phyloP scores from a whole-genome alignment of 768 basidiomycete genomes.

The Tulasnella sp. region DNA sequence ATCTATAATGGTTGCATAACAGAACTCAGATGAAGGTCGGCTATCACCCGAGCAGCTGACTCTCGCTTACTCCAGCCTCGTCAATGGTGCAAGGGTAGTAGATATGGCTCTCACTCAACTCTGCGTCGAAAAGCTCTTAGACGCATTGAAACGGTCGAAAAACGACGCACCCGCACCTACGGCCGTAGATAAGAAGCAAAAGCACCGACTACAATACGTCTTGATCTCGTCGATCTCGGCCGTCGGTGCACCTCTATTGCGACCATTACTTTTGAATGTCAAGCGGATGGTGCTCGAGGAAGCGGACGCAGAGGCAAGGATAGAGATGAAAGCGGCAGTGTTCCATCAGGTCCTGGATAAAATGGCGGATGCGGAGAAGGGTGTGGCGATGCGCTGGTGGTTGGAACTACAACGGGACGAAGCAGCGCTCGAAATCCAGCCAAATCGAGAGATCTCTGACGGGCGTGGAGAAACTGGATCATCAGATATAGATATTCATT shows the following conservation, averaged over 20 bases:
- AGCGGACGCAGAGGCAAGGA: slow-evolving; percentile 29
- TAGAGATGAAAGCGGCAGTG: slow-evolving; percentile 39
- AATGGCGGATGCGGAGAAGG: slow-evolving; percentile 60
- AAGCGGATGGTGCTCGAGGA: slow-evolving; percentile 23
- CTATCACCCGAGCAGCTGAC: slow-evolving; percentile 56
- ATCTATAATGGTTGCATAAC: background rate
- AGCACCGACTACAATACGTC: slow-evolving; percentile 46
- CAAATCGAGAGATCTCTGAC: too few relatives aligned
- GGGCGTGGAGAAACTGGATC: too few relatives aligned
- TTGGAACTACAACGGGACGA: slow-evolving; percentile 29
- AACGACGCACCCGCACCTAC: slow-evolving; percentile 13
- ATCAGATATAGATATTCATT: too few relatives aligned
- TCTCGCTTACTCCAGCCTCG: slow-evolving; percentile 63
- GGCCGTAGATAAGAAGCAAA: slow-evolving; percentile 18
- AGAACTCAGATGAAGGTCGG: slow-evolving; percentile 55
- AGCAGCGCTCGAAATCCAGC: too few relatives aligned
- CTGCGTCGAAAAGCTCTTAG: slow-evolving; percentile 49
- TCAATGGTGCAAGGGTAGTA: slow-evolving; percentile 44
- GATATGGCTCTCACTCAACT: slow-evolving; percentile 50
- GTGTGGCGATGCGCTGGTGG: slow-evolving; percentile 64
- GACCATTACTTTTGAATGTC: slow-evolving; percentile 42
- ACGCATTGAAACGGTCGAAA: slow-evolving; percentile 22
- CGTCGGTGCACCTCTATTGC: slow-evolving; percentile 46
- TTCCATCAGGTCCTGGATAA: slow-evolving; percentile 53
- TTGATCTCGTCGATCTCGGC: slow-evolving; percentile 56